These are phyloP conservation scores for Oryza nivara DNA, from an alignment of 176 grass and related monocot species.

Conservation along the genomic window DNA sequence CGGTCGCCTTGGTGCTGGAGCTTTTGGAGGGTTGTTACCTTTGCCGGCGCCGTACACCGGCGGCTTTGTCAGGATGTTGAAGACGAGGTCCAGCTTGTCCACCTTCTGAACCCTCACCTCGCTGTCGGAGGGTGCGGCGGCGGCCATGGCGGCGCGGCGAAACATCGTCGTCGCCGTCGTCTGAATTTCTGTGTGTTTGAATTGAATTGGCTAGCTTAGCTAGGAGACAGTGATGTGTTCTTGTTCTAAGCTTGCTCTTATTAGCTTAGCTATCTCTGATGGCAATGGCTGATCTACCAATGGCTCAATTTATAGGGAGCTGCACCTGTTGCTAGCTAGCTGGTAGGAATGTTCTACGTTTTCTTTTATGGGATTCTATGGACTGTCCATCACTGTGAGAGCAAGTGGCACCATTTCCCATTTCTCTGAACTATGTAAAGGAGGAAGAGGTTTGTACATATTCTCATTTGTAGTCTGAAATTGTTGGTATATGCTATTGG, in stretches of 20 bases:
- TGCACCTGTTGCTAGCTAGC: background rate
- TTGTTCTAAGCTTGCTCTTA: background rate
- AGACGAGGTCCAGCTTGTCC: constrained; percentile 1
- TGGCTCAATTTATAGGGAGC: background rate
- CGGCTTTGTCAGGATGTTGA: background rate
- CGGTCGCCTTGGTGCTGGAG: background rate
- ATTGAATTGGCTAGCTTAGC: background rate
- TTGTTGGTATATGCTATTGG: background rate
- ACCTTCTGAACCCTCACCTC: background rate
- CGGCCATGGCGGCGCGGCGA: background rate
- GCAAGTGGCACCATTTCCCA: background rate
- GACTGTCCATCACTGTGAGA: background rate
- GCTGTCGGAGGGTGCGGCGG: background rate
- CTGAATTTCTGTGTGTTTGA: no score
- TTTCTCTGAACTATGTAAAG: background rate
- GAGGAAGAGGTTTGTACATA: background rate
- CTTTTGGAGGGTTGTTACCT: background rate
- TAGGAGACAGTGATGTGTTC: background rate
- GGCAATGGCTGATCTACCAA: background rate
- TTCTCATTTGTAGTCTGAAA: background rate
- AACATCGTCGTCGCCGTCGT: background rate
- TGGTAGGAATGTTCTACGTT: background rate
- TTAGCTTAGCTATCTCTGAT: background rate
- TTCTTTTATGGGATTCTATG: background rate
- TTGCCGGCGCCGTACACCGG: background rate